Percentiles rank a stretch among this genome's conserved stretches.
phyloP scores from a whole-genome alignment of 176 grass and related monocot genomes.

The Carex littledalei region DNA sequence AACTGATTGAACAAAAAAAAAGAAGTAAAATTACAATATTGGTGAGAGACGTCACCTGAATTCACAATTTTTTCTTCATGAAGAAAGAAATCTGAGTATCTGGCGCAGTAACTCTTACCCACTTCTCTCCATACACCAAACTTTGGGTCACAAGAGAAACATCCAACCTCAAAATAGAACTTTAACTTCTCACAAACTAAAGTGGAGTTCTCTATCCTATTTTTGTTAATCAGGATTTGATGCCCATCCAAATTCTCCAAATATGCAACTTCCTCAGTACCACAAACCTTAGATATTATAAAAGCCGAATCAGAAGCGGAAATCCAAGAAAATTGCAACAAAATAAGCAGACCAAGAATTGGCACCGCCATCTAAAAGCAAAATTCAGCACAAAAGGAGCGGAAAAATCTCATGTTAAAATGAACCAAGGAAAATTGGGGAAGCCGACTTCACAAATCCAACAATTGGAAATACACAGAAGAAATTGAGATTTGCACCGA shows the following conservation, averaged over 20 bases:
- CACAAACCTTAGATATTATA: conserved; percentile 42
- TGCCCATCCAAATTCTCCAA: conserved; percentile 31
- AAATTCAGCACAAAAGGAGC: conserved; percentile 6
- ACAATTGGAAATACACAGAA: background rate
- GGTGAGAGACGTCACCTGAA: conserved; percentile 37
- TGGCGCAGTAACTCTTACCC: conserved; percentile 39
- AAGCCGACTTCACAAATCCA: background rate
- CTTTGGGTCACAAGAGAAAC: conserved; percentile 44
- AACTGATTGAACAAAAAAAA: background rate
- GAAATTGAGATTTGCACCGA: background rate
- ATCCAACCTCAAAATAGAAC: conserved; percentile 51
- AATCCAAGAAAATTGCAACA: conserved; percentile 35
- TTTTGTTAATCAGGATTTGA: conserved; percentile 50
- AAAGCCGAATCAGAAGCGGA: conserved; percentile 23
- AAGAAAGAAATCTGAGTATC: background rate
- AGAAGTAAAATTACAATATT: background rate
- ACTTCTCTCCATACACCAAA: conserved; percentile 34
- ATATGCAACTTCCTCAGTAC: conserved; percentile 42
- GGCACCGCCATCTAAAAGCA: conserved; percentile 8
- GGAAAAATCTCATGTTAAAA: background rate
- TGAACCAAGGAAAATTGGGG: background rate
- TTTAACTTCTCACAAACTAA: conserved; percentile 55
- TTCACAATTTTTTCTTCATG: conserved; percentile 19
- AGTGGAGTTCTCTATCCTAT: conserved; percentile 41
- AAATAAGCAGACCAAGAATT: conserved; percentile 32